A percentile compares a stretch with the other conserved stretches of the same genome.
phyloP scores from a whole-genome alignment of 495 filamentous ascomycete species.

The Xylaria acuta region DNA sequence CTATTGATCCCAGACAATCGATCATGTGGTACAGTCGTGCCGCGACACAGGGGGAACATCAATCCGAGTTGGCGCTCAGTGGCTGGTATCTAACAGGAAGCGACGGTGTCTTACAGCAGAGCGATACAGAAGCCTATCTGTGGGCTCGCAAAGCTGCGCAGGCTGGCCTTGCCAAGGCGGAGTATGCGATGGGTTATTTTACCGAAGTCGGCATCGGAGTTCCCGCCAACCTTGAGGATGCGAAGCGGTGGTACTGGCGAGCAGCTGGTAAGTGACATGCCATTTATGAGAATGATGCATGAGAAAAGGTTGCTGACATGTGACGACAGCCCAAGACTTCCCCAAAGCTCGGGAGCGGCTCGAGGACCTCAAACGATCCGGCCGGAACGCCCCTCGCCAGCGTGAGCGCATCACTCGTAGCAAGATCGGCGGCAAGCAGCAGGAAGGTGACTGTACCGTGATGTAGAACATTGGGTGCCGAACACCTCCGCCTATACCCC shows the following conservation, averaged over 20 bases:
- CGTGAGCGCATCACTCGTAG: slow-evolving; percentile 84
- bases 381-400: slow-evolving; percentile 67
- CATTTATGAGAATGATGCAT: background rate
- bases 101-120: slow-evolving; percentile 86
- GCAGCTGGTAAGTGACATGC: slow-evolving; percentile 80
- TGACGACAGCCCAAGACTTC: slow-evolving; percentile 82
- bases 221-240: slow-evolving; percentile 84
- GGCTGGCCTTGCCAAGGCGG: slow-evolving; percentile 84
- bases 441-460: slow-evolving; percentile 82
- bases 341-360: slow-evolving; percentile 90
- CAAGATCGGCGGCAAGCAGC: slow-evolving; percentile 79
- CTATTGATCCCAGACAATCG: slow-evolving; percentile 78
- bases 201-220: slow-evolving; percentile 95
- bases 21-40: slow-evolving; percentile 95
- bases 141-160: slow-evolving; percentile 94
- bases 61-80: slow-evolving; percentile 87
- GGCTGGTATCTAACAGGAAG: slow-evolving; percentile 97
- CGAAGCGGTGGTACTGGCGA: slow-evolving; percentile 97
- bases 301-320: background rate
- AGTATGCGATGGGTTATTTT: slow-evolving; percentile 98
- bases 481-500: slow-evolving; percentile 9
- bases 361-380: slow-evolving; percentile 86
- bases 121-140: slow-evolving; percentile 94
- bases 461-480: slow-evolving; percentile 63
- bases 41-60: slow-evolving; percentile 92